phyloP scores from a whole-genome alignment of 2,329 filamentous ascomycete species.

The Camillea tinctor region DNA sequence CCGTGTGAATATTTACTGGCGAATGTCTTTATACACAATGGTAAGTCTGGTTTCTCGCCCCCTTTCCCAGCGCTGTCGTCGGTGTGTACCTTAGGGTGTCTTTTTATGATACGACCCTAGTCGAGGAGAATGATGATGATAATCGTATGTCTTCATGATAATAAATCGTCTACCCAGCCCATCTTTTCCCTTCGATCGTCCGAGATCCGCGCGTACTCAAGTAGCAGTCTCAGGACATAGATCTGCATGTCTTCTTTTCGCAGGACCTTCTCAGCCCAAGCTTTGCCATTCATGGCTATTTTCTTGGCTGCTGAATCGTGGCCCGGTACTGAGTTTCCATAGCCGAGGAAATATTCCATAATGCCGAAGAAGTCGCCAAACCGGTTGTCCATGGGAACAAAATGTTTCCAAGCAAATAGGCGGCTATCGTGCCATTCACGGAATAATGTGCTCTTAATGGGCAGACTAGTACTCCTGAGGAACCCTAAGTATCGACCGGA shows the following conservation, averaged over 20 bases:
- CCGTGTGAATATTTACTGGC: conserved; percentile 16
- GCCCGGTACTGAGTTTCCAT: conserved; percentile 39
- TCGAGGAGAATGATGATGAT: not conserved
- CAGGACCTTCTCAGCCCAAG: conserved; percentile 68
- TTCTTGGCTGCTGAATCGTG: conserved; percentile 60
- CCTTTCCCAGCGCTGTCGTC: not conserved
- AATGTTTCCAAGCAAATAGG: conserved; percentile 75
- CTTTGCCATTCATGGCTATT: conserved; percentile 64
- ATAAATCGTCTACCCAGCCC: conserved; percentile 55
- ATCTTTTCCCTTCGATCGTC: conserved; percentile 51
- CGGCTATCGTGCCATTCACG: conserved; percentile 78
- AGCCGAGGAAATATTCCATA: conserved; percentile 72
- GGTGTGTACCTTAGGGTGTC: no score
- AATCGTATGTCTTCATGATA: conserved; percentile 20
- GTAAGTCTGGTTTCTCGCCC: conserved; percentile 1
- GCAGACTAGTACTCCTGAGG: conserved; percentile 65
- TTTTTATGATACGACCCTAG: not conserved
- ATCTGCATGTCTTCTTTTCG: conserved; percentile 72
- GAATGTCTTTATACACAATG: conserved; percentile 14
- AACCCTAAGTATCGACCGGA: conserved; percentile 69
- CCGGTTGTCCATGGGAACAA: conserved; percentile 74
- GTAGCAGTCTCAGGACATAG: conserved; percentile 63
- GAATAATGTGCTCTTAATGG: conserved; percentile 76
- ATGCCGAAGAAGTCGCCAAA: conserved; percentile 72
- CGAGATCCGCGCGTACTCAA: conserved; percentile 60